Evolutionary conservation across 106 monocot genomes (phyloP), one percentile per base, ranked within the genome.

Genomic region (Chionographis japonica): DNA sequence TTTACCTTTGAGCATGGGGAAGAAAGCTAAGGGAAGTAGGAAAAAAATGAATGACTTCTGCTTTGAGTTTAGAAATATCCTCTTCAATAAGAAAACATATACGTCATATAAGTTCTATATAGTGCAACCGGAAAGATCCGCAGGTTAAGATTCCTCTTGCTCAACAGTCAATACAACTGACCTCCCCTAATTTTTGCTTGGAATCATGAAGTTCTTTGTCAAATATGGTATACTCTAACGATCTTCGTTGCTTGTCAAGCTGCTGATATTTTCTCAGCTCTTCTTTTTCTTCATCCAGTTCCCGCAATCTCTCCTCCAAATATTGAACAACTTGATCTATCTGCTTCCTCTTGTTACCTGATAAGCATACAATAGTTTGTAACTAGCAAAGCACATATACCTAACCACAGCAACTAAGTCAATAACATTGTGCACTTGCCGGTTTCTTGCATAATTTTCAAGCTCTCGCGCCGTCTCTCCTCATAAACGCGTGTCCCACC

Each of bases 391-490:
- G 50, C 52, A 58, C 4, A 51, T 14, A 15, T 39, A 60, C 18
- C 61, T 50, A 66, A 49, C 19, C 62, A 12, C 20, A 69, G 10
- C 41, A 69, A 17, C 46, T 50, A 46, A 74, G 11, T 7, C 12
- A 60, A 65, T 17, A 66, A 37, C 58, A 16, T 18, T 18, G 6
- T 40, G 5, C 69, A 82, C 74, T 84, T 87, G 57, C 97, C 97
- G 63, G 97, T 97, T 85, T 97, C 97, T 80, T 87, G 89, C 97
- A 97, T 97, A 65, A 97, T 97, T 68, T 97, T 97, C 76, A 97
- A 85, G 68, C 97, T 97, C 75, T 97, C 92, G 19, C 89, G 77
- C 12, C 97, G 77, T 77, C 97, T 83, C 58, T 97, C 97, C 71
- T 97, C 97, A 83, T 97, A 97, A 9, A 97, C 97, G 52, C 92